phyloP scores from a whole-genome alignment of 1,139 yeast species.

The Lodderomyces margitis region DNA sequence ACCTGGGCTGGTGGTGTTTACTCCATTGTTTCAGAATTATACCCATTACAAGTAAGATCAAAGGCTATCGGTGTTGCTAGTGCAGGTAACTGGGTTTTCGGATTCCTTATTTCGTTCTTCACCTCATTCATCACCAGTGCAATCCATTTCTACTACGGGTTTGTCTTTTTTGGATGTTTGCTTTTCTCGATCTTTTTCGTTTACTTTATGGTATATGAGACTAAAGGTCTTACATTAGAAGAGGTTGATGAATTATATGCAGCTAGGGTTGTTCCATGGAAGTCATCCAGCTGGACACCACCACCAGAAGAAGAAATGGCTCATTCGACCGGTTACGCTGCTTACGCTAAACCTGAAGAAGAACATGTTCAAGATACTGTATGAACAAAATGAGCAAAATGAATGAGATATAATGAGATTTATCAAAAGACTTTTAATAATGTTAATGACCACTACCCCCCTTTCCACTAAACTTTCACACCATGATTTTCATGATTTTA shows the following conservation, averaged over 20 bases:
- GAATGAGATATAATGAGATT: too few relatives aligned
- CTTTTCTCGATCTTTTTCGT: conserved; percentile 54
- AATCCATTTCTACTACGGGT: conserved; percentile 57
- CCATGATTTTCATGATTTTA: too few relatives aligned
- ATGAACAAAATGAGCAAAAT: too few relatives aligned
- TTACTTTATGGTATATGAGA: conserved; percentile 56
- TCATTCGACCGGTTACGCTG: conserved; percentile 25
- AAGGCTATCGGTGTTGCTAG: conserved; percentile 76
- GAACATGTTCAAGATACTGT: conserved; percentile 19
- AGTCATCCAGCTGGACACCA: conserved; percentile 46
- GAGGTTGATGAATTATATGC: conserved; percentile 63
- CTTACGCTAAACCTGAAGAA: conserved; percentile 24
- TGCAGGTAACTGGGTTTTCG: conserved; percentile 78
- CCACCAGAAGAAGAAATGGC: conserved; percentile 34
- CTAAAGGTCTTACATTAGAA: conserved; percentile 62
- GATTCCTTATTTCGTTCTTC: conserved; percentile 72
- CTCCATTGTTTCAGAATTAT: conserved; percentile 76
- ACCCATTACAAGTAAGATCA: conserved; percentile 75
- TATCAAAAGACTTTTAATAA: too few relatives aligned
- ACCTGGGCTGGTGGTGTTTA: conserved; percentile 88
- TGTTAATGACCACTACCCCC: too few relatives aligned
- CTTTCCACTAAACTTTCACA: too few relatives aligned
- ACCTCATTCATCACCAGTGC: conserved; percentile 64
- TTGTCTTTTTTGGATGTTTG: conserved; percentile 71
- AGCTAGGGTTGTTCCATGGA: conserved; percentile 44